These are phyloP conservation scores for Cercophora samala DNA, from an alignment of 495 filamentous ascomycete species.

Conservation along the genomic window DNA sequence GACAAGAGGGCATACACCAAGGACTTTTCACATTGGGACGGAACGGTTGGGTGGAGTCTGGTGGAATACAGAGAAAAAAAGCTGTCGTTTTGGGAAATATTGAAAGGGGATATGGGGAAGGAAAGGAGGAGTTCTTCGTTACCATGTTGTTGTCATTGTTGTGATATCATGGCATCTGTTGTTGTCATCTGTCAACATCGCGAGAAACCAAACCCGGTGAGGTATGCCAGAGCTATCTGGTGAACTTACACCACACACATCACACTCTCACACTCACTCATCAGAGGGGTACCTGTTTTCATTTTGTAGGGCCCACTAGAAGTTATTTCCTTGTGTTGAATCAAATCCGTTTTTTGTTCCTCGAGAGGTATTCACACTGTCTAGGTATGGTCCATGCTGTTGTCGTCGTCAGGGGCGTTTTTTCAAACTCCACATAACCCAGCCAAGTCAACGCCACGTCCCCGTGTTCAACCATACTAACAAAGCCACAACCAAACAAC, in stretches of 20 bases:
- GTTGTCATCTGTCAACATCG: neutral
- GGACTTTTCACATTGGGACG: neutral
- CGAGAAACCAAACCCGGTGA: neutral
- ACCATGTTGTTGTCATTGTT: neutral
- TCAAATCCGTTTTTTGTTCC: neutral
- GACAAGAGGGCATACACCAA: neutral
- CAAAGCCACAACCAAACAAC: no score
- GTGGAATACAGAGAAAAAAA: neutral
- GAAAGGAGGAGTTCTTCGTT: neutral
- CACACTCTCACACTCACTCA: neutral
- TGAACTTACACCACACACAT: neutral
- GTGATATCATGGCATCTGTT: neutral
- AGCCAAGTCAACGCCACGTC: no score
- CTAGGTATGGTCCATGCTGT: no score
- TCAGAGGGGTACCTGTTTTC: neutral
- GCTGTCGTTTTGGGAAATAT: neutral
- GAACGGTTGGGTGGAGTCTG: constrained; percentile 2
- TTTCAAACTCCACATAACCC: no score
- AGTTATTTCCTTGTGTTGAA: neutral
- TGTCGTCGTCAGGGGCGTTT: no score
- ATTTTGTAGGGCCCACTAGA: neutral
- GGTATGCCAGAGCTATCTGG: neutral
- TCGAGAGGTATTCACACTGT: neutral
- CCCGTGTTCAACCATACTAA: no score
- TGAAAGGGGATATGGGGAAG: neutral